A percentile compares a stretch with the other conserved stretches of the same genome.
Evolutionary conservation across 352 stramenopile species (phyloP).

Genomic region (Lagenidium sp.): DNA sequence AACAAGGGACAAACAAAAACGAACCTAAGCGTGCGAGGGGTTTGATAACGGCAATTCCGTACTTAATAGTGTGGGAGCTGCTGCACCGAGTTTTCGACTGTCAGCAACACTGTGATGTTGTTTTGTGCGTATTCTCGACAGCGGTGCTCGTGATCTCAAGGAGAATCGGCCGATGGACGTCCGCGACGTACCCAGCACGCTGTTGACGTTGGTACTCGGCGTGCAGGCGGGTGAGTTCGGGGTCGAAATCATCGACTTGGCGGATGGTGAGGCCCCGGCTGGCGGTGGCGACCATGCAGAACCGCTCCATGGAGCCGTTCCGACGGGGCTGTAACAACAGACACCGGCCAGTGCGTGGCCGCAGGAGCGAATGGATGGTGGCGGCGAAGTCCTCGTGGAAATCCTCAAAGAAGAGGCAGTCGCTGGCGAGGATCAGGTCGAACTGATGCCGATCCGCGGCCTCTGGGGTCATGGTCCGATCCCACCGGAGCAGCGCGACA

Average conservation of each 20-base stretch:
- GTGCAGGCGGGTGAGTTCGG: constrained; percentile 25
- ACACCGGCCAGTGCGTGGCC: constrained; percentile 28
- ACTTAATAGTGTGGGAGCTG: too few relatives aligned
- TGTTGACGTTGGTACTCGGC: constrained; percentile 17
- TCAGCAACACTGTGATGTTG: too few relatives aligned
- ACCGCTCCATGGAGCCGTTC: constrained; percentile 70
- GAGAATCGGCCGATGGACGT: constrained; percentile 48
- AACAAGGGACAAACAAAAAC: too few relatives aligned
- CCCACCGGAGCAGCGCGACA: constrained; percentile 53
- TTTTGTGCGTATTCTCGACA: not conserved
- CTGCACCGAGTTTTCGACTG: too few relatives aligned
- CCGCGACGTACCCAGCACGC: constrained; percentile 44
- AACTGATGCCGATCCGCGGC: constrained; percentile 36
- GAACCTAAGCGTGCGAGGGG: too few relatives aligned
- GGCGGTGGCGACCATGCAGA: constrained; percentile 33
- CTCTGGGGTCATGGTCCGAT: constrained; percentile 25
- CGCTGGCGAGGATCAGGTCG: constrained; percentile 72
- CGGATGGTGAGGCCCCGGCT: constrained; percentile 23
- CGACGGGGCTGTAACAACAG: constrained; percentile 71
- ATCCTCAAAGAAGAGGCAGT: constrained; percentile 84
- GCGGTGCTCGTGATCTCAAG: too few relatives aligned
- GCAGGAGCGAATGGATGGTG: constrained; percentile 53
- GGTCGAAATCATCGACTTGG: constrained; percentile 29
- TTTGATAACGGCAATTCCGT: too few relatives aligned
- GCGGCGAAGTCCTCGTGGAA: constrained; percentile 72